Conservation (phyloP, 345 rosid genomes). For the Salix purpurea region DNA sequence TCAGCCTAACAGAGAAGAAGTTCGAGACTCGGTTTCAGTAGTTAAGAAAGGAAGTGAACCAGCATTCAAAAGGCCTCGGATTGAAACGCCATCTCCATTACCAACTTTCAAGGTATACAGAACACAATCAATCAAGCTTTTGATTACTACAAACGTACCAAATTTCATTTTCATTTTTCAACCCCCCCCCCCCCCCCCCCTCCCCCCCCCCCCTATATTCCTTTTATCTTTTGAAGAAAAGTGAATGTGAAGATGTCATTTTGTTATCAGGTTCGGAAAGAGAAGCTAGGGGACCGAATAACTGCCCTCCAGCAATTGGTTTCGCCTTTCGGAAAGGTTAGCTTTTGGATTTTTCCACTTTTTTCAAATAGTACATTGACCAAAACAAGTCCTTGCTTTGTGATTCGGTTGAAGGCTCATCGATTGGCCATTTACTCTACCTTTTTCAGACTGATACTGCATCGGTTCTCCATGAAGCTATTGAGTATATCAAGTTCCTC, state of each 20-base stretch:
- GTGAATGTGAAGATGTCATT: neutral
- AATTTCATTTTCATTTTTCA: neutral
- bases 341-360: slow-evolving; percentile 25
- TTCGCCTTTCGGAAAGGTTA: slow-evolving; percentile 36
- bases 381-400: slow-evolving; percentile 4
- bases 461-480: slow-evolving; percentile 36
- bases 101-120: slow-evolving; percentile 29
- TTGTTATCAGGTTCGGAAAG: slow-evolving; percentile 31
- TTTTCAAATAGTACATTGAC: slow-evolving; percentile 1
- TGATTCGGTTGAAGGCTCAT: slow-evolving; percentile 3
- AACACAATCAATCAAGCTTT: neutral
- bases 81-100: slow-evolving; percentile 32
- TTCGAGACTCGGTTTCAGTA: slow-evolving; percentile 9
- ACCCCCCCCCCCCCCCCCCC: neutral
- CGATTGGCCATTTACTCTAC: slow-evolving; percentile 13
- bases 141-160: neutral
- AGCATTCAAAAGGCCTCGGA: slow-evolving; percentile 25
- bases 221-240: neutral
- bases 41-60: slow-evolving; percentile 26
- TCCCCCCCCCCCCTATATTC: neutral
- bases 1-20: slow-evolving; percentile 11
- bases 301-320: slow-evolving; percentile 38
- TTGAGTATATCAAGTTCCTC: slow-evolving; percentile 33
- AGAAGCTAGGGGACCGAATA: slow-evolving; percentile 36
- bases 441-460: slow-evolving; percentile 31